These are phyloP conservation scores for Phytopythium chamaehyphon DNA, from an alignment of 352 stramenopile species.

Conservation along the genomic window DNA sequence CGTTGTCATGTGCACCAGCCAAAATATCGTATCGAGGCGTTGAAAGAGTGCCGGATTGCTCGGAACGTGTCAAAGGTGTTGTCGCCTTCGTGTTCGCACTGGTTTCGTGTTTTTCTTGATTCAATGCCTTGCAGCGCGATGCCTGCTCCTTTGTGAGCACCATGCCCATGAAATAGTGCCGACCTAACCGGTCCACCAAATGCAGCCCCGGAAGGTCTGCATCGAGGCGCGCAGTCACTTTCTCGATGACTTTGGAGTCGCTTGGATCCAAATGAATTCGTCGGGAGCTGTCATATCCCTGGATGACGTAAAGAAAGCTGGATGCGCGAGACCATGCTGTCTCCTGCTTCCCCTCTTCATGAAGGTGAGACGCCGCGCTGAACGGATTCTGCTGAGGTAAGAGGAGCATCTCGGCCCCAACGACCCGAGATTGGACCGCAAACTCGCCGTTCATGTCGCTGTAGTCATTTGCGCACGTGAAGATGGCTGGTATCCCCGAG, in stretches of 20 bases:
- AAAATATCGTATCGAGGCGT: slow-evolving; percentile 41
- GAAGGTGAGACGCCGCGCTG: slow-evolving; percentile 62
- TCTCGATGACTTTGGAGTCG: slow-evolving; percentile 4
- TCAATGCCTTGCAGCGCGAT: slow-evolving; percentile 38
- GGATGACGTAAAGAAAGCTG: slow-evolving; percentile 65
- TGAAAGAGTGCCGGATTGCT: slow-evolving; percentile 8
- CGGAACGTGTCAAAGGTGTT: background rate
- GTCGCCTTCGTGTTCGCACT: background rate
- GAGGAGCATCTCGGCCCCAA: slow-evolving; percentile 58
- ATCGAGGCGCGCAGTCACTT: slow-evolving; percentile 43
- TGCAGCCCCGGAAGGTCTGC: slow-evolving; percentile 36
- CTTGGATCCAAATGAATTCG: slow-evolving; percentile 9
- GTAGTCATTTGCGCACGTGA: slow-evolving; percentile 78
- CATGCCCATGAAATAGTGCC: slow-evolving; percentile 58
- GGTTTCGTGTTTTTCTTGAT: background rate
- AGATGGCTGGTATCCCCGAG: slow-evolving; percentile 50
- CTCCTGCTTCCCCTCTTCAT: slow-evolving; percentile 62
- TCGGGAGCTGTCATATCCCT: slow-evolving; percentile 30
- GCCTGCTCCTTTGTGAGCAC: slow-evolving; percentile 68
- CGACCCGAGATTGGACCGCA: slow-evolving; percentile 53
- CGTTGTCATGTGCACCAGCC: slow-evolving; percentile 16
- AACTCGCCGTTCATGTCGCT: slow-evolving; percentile 80
- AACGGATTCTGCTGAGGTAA: slow-evolving; percentile 71
- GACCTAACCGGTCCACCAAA: slow-evolving; percentile 45
- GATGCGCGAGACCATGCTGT: slow-evolving; percentile 64